Evolutionary conservation across 768 basidiomycete species (phyloP).

Genomic region (Suillus clintonianus): DNA sequence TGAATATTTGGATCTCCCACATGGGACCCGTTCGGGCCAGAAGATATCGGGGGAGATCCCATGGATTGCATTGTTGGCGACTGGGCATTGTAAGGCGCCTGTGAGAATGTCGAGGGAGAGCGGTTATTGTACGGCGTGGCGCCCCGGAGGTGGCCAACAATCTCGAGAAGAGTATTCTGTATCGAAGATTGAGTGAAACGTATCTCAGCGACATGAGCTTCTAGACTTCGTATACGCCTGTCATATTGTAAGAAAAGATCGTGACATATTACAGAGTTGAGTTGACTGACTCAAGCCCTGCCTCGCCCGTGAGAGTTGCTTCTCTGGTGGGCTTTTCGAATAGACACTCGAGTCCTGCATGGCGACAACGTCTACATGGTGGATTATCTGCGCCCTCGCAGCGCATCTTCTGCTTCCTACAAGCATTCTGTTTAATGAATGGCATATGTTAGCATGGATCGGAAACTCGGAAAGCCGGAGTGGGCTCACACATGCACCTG

Average conservation of each 20-base stretch:
- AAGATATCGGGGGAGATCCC: conserved; percentile 46
- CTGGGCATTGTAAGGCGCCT: conserved; percentile 52
- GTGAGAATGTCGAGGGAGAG: conserved; percentile 61
- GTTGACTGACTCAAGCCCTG: conserved; percentile 77
- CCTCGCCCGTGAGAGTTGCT: conserved; percentile 85
- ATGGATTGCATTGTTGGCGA: conserved; percentile 71
- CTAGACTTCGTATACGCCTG: conserved; percentile 90
- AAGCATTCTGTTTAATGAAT: conserved; percentile 70
- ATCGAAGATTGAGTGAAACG: conserved; percentile 72
- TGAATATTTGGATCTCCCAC: conserved; percentile 23
- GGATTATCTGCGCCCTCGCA: conserved; percentile 97
- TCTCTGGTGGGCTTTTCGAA: conserved; percentile 94
- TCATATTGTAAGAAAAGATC: conserved; percentile 17
- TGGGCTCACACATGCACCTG: conserved; percentile 78
- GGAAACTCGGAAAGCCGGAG: conserved; percentile 11
- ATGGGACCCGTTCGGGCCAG: conserved; percentile 39
- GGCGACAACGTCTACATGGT: conserved; percentile 92
- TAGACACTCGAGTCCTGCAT: conserved; percentile 87
- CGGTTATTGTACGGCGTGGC: conserved; percentile 48
- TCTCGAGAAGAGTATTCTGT: conserved; percentile 76
- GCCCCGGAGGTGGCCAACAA: conserved; percentile 75
- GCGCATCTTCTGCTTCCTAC: conserved; percentile 95
- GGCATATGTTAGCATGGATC: conserved; percentile 18
- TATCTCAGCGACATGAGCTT: conserved; percentile 83
- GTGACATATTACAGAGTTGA: conserved; percentile 1